Evolutionary conservation across 2,329 filamentous ascomycete genomes (phyloP), one percentile per base, ranked within the genome.

Genomic region (Hawksworthiomyces lignivorus): DNA sequence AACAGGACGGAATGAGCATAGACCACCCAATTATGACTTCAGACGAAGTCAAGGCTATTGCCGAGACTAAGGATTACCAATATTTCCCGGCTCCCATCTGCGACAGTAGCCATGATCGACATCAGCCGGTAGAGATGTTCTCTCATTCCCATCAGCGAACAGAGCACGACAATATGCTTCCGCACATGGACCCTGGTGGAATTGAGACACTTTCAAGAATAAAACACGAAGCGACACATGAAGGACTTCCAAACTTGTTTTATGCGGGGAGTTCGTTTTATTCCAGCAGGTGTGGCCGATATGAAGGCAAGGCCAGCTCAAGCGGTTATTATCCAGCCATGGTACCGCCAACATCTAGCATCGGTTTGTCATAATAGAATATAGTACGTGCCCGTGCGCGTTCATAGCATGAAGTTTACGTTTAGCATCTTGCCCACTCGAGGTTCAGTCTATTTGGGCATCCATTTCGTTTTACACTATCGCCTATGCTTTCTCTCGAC

Each of bases 71-170:
- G 47, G 67, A 65, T 0, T 78, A 77, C 46, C 68, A 74, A 43
- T 77, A 78, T 50, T 77, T 70, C 48, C 69, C 71, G 0, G 61
- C 62, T 0, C 50, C 70, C 3, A 65, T 75, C 36, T 76, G 74
- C 50, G 71, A 76, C 36, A 58, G 58, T 17, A 60, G 65, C 4
- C 56, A 62, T 21, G 68, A 74, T 36, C 56, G 64, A 1, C 59
- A 64, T 28, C 60, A 63, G 15, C 55, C 57, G 2, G 65, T 77
- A 17, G 73, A 77, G 43, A 62, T 76, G 55, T 77, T 72, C 51
- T 59, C 62, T 5, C 52, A 60, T 50, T 28, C 48, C 1, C 56
- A 63, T 54, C 36, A 56, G 36, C 51, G 52, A 40, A 53, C 62
- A 9, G 52, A 60, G 2, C 63, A 67, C 20, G 55, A 59, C 7